Evolutionary conservation across 306 rosid species (phyloP), one percentile per base, ranked within the genome.

Genomic region (Hylodesmum podocarpum): DNA sequence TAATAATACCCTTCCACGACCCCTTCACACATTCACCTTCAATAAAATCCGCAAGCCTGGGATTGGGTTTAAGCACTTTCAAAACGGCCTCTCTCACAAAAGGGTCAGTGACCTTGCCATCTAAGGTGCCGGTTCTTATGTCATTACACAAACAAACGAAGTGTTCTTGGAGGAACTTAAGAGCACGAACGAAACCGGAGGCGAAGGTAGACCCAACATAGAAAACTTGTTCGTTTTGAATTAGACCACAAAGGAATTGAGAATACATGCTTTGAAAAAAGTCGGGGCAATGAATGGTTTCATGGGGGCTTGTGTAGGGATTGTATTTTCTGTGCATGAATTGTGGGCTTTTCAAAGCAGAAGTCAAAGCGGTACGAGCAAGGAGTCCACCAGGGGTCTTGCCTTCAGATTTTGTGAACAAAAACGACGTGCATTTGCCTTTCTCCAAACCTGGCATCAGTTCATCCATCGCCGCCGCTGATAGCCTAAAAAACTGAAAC

Each of bases 181-280:
- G 70, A 31, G 70, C 70, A 19, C 70, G 49, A 37, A 64, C 19
- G 49, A 64, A 64, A 11, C 70, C 70, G 1, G 70, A 64, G 16
- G 70, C 70, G 49, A 64, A 64, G 15, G 37, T 49, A 0, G 49
- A 47, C 11, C 70, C 70, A 37, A 64, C 70, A 6, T 49, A 49
- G 21, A 64, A 49, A 21, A 64, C 70, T 36, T 64, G 1, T 1
- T 64, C 31, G 18, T 36, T 64, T 37, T 36, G 70, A n/a, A n/a
- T n/a, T n/a, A n/a, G n/a, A n/a, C 70, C 70, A 19, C 70, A 64
- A 2, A 64, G 70, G 18, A 64, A 19, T 11, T 64, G 70, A 37
- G 70, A 64, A 11, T 64, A 64, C 70, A 64, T 64, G 70, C 70
- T 64, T 37, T 64, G 70, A 49, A 4, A 64, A 37, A 31, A 64